A percentile compares a stretch with the other conserved stretches of the same genome.
Conservation (phyloP, 371 early-diverging fungal genomes). For the Phascolomyces articulosus region DNA sequence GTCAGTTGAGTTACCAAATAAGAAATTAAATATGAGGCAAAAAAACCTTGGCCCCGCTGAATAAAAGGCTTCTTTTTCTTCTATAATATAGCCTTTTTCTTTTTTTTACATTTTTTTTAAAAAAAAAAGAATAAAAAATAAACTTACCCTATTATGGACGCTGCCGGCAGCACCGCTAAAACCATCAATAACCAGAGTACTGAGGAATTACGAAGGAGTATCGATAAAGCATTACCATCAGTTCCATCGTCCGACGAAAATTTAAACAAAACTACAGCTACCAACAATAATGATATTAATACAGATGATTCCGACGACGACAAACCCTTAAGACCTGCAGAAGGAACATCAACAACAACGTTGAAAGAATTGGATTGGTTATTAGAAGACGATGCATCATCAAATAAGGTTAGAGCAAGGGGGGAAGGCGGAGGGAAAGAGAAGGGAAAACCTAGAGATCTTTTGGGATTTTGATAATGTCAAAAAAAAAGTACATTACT, state of each 20-base stretch:
- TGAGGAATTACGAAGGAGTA: neutral
- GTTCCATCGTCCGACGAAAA: slow-evolving; percentile 10
- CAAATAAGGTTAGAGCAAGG: neutral
- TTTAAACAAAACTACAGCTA: slow-evolving; percentile 2
- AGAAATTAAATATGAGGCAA: no score
- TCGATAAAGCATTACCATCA: slow-evolving; percentile 7
- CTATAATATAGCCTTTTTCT: no score
- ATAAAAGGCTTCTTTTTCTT: no score
- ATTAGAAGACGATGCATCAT: slow-evolving; percentile 16
- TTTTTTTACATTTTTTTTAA: no score
- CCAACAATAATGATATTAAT: no score
- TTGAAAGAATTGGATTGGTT: slow-evolving; percentile 37
- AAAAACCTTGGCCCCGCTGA: no score
- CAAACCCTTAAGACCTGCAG: slow-evolving; percentile 4
- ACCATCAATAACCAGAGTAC: neutral
- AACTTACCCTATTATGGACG: slow-evolving; percentile 11
- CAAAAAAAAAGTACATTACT: no score
- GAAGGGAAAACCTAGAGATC: neutral
- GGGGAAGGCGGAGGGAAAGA: no score
- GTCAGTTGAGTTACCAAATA: no score
- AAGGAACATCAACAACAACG: slow-evolving; percentile 7
- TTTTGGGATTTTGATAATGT: no score
- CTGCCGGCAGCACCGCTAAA: slow-evolving; percentile 10
- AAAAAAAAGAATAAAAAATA: no score
- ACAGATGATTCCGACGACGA: slow-evolving; percentile 1